phyloP scores from a whole-genome alignment of 2,329 filamentous ascomycete genomes.

The Zasmidium angulare region DNA sequence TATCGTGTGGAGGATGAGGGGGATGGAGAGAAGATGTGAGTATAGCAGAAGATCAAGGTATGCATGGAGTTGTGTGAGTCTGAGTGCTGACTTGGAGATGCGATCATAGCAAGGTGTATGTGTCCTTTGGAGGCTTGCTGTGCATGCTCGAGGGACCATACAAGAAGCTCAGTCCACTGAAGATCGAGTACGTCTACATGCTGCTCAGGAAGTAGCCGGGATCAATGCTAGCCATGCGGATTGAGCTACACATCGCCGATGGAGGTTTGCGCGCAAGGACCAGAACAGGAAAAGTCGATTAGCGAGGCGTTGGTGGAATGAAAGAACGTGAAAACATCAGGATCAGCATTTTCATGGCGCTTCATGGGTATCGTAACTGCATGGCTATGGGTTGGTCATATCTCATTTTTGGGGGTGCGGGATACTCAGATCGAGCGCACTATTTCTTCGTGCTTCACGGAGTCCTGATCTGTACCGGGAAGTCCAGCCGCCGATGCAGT shows the following conservation, averaged over 20 bases:
- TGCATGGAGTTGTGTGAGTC: neutral
- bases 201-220: slow-evolving; percentile 79
- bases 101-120: slow-evolving; percentile 74
- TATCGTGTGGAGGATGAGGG: slow-evolving; percentile 79
- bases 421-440: neutral
- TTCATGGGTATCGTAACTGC: slow-evolving; percentile 28
- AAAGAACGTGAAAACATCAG: neutral
- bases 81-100: slow-evolving; percentile 29
- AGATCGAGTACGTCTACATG: slow-evolving; percentile 92
- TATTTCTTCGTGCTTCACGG: slow-evolving; percentile 23
- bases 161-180: slow-evolving; percentile 87
- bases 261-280: neutral
- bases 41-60: slow-evolving; percentile 26
- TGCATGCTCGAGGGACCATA: slow-evolving; percentile 91
- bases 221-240: too few relatives aligned
- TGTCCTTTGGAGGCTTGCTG: slow-evolving; percentile 89
- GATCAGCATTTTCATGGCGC: slow-evolving; percentile 9
- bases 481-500: slow-evolving; percentile 76
- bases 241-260: too few relatives aligned
- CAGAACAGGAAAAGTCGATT: slow-evolving; percentile 20
- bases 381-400: slow-evolving; percentile 2
- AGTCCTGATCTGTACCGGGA: slow-evolving; percentile 50
- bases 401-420: neutral
- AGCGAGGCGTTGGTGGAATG: slow-evolving; percentile 32
- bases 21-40: slow-evolving; percentile 82